phyloP scores from a whole-genome alignment of 495 filamentous ascomycete genomes.

The Neurospora sp. region DNA sequence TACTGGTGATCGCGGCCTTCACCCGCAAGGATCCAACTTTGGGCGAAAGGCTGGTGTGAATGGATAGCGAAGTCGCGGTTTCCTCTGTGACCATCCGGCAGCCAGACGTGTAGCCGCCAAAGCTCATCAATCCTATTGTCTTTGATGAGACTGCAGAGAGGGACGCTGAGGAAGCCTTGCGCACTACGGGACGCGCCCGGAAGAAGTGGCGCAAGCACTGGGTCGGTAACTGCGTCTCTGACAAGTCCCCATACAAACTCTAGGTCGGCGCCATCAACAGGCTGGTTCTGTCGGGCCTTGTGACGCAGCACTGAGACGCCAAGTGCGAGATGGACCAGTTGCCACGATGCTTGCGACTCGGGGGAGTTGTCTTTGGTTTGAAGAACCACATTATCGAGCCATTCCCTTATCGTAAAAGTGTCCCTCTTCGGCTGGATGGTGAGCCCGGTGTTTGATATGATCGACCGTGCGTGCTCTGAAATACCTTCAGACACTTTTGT shows the following conservation, averaged over 20 bases:
- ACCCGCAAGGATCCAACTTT: constrained; percentile 20
- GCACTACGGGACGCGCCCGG: constrained; percentile 13
- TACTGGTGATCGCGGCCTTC: constrained; percentile 11
- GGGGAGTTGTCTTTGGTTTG: neutral
- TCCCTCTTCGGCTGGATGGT: neutral
- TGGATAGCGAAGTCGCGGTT: constrained; percentile 9
- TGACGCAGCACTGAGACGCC: neutral
- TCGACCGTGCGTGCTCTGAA: neutral
- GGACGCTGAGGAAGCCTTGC: constrained; percentile 15
- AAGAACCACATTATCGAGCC: neutral
- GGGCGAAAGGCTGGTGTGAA: constrained; percentile 14
- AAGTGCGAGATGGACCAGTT: neutral
- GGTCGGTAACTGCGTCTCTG: neutral
- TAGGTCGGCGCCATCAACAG: neutral
- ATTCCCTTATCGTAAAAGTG: neutral
- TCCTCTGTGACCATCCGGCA: constrained; percentile 10
- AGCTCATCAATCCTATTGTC: constrained; percentile 16
- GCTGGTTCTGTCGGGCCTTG: neutral
- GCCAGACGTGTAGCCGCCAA: constrained; percentile 17
- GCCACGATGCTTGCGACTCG: neutral
- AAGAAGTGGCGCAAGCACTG: neutral
- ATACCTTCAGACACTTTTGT: neutral
- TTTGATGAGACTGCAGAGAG: constrained; percentile 16
- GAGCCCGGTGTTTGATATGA: neutral
- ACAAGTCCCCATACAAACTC: constrained; percentile 1